Base-by-base conservation (phyloP, 73 alveolate genomes). In the Symbiodinium natans region DNA sequence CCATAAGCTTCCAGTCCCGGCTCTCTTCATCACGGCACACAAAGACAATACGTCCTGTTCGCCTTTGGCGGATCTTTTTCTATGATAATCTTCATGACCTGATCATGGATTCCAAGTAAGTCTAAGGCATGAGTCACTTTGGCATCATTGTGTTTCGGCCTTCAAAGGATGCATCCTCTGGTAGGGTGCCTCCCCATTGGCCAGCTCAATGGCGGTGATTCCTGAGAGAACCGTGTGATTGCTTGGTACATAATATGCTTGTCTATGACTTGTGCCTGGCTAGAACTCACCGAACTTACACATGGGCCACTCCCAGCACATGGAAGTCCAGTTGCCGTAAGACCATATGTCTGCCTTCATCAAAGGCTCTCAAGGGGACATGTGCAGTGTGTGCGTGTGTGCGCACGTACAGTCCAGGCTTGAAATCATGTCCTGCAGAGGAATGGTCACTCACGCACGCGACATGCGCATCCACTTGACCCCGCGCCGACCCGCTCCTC, bases 261-360 rank as follows among this genome's bases (percentile, higher is more conserved):
- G n/a, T n/a, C n/a, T n/a, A n/a, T n/a, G n/a, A n/a, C n/a, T n/a
- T n/a, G n/a, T n/a, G n/a, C n/a, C n/a, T n/a, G n/a, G n/a, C n/a
- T n/a, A n/a, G n/a, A n/a, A n/a, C n/a, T n/a, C n/a, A n/a, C n/a
- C 19, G 29, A 39, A 39, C 41, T 21, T 71, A 15, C 1, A 71
- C 11, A 68, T 13, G 7, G n/a, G 38, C 17, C 10, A 71, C 19
- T 0, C 83, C 39, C 83, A 71, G 36, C 2, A 2, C 19, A 15
- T 39, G 3, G 38, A 13, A 21, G 87, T 38, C 54, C 21, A 38
- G 63, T 11, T 29, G 42, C 99, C 99, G 56, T 99, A 99, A 52
- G 99, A 99, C 99, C 99, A 99, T 38, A 99, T 99, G 89, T 99
- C 99, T 36, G 99, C 99, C 98, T 98, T 82, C 31, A 82, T 29